These are phyloP conservation scores for Thymus mandschuricus DNA, from an alignment of 257 asterid genomes.

Conservation along the genomic window DNA sequence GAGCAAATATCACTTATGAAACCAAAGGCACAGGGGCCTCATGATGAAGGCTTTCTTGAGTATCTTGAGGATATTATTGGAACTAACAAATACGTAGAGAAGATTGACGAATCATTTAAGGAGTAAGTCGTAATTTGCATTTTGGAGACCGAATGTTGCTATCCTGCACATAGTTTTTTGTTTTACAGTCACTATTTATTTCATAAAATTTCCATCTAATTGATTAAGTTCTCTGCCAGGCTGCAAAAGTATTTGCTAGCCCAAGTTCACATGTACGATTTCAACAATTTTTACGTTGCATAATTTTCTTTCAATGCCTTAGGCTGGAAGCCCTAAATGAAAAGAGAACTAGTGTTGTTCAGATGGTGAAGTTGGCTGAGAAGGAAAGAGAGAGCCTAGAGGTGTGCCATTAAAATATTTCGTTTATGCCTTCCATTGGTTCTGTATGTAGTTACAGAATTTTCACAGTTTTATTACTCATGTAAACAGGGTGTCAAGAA, in stretches of 20 bases:
- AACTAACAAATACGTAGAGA: conserved; percentile 91
- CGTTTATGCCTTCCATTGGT: conserved; percentile 19
- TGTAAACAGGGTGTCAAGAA: conserved; percentile 76
- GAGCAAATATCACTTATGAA: conserved; percentile 98
- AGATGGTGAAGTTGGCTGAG: conserved; percentile 96
- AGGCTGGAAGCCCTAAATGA: conserved; percentile 90
- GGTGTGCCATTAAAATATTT: conserved; percentile 45
- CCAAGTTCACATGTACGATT: not conserved
- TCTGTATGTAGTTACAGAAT: not conserved
- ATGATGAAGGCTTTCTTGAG: conserved; percentile 98
- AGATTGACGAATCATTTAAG: conserved; percentile 88
- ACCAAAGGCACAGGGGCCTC: conserved; percentile 98
- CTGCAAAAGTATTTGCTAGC: conserved; percentile 18
- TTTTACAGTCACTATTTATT: not conserved
- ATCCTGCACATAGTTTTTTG: not conserved
- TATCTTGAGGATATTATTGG: conserved; percentile 98
- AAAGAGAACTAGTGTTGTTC: conserved; percentile 88
- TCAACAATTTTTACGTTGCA: conserved; percentile 9
- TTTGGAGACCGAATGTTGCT: conserved; percentile 16
- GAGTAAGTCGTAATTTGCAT: conserved; percentile 58
- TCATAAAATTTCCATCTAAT: not conserved
- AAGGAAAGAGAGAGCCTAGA: conserved; percentile 95
- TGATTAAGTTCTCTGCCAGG: conserved; percentile 1
- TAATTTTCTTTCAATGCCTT: conserved; percentile 12
- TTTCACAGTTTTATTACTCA: conserved; percentile 18